Base-by-base conservation (phyloP, 2,329 filamentous ascomycete species). In the Chaetomium sp. region DNA sequence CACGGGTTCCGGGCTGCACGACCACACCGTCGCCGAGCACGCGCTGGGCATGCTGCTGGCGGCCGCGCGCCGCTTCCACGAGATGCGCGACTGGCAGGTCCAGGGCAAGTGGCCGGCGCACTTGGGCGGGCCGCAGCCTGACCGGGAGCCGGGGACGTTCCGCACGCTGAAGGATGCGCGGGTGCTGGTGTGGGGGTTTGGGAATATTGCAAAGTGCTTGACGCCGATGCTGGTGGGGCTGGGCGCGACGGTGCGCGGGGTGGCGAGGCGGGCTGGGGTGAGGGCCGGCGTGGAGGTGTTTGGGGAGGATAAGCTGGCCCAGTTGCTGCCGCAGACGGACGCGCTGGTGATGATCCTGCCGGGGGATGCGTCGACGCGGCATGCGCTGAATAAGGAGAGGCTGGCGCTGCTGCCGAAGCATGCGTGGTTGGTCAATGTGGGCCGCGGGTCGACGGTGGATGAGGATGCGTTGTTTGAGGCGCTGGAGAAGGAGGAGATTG, bases 261-360 rank as follows among this genome's bases (percentile, higher is more conserved):
- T 90, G 1, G 87, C 87, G 13, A 79, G 87, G 13, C 73, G 72
- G 9, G 71, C 80, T 0, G 87, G 87, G 9, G 83, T 89, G 16
- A 79, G 87, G 55, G 75, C 83, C 64, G 87, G 86, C 19, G 77
- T 85, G 51, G 79, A 88, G 78, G 82, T 89, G 62, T 83, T 80
- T 74, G 74, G 70, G 59, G 85, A 88, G 73, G 82, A 85, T 62
- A 77, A 75, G 53, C 78, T 89, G 51, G 66, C 80, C 4, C 76
- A 83, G 67, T 74, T 88, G 35, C 78, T 89, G 42, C 77, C 81
- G 35, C 71, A 81, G 72, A 87, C 86, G 0, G 87, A 89, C 70
- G 87, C 85, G 0, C 78, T 89, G n/a, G 85, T 89, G 70, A 88
- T 89, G 86, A 88, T 88, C 67, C 78, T 88, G 8, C 86, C 86